Base-by-base conservation (phyloP, 306 rosid genomes). In the Oemleria cerasiformis region DNA sequence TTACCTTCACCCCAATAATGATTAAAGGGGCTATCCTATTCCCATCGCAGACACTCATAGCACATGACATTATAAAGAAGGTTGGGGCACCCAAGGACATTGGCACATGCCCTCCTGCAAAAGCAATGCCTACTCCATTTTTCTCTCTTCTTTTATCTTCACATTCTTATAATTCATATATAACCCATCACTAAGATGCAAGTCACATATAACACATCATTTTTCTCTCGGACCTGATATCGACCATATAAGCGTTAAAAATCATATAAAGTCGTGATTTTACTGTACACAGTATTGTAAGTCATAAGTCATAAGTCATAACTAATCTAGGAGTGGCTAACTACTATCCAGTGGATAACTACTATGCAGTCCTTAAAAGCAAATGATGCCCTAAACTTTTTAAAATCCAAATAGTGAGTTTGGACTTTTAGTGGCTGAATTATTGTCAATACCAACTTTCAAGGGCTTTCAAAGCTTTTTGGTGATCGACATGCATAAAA, bases 41-140 rank as follows among this genome's bases (percentile, higher is more conserved):
- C 11, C 75, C 15, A 75, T 77, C 84, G 78, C 30, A 25, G 1
- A 25, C 30, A 25, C 30, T 25, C 16, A 12, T 17, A 34, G 65
- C 84, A 87, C 92, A 76, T 78, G 78, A 71, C 75, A 65, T 2
- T 25, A 48, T 25, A 12, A 42, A 67, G 61, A 55, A 15, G 19
- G 41, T 21, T 38, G 61, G 44, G 40, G 40, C 9, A 21, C 60
- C 70, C 62, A 71, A 47, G 66, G 36, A 47, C 76, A 36, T 62
- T 59, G 47, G 34, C 80, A 66, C 71, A 75, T 71, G 71, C 74
- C 23, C 2, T 16, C 61, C 9, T 3, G n/a, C 40, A 56, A 70
- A 75, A 71, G 73, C 21, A 19, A 50, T 54, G n/a, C 61, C 11
- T 9, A 48, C 39, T 21, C 61, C n/a, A n/a, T 38, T 36, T 12